Evolutionary conservation across 768 basidiomycete genomes (phyloP), one percentile per base, ranked within the genome.

Genomic region (Russula sp.): DNA sequence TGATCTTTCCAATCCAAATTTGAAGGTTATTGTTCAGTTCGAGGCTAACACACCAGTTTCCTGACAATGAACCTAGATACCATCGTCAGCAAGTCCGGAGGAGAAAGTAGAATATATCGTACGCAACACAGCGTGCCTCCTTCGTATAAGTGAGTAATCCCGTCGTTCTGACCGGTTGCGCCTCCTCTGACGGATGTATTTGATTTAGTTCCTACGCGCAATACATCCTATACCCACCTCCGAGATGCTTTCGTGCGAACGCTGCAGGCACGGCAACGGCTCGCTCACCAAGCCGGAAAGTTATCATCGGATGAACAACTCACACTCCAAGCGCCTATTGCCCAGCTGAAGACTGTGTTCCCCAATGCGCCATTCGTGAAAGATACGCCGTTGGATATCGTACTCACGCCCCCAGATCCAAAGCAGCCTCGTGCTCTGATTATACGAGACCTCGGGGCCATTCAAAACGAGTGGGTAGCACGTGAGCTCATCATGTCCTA

Each of bases 181-280:
- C 37, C 13, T 40, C 40, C 55, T 32, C 54, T 49, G 61, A 61
- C 13, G 32, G 20, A 44, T 62, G 20, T 52, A 35, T 53, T 39
- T 53, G 14, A 37, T 53, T 27, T 58, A 91, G 91, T 93, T n/a
- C 91, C 91, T 3, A 89, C 88, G 2, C 82, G 91, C 10, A 80
- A 79, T 40, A 93, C 91, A 0, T 86, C 84, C 7, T 91, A 85
- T 70, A 81, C 83, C 16, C 91, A 94, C 69, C 77, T 94, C 34
- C 83, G 91, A 22, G 91, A 94, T 70, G 91, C 88, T 2, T 93
- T 93, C 67, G 78, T 92, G 73, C 82, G 91, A 49, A 82, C 89
- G 16, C 73, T 94, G 51, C 83, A 85, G 66, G 75, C 78, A 2
- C 83, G 89, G 20, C 75, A 91, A 62, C 75, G 78, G 31, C 71